phyloP scores from a whole-genome alignment of 108 stramenopile species.

The Fistulifera pelliculosa region DNA sequence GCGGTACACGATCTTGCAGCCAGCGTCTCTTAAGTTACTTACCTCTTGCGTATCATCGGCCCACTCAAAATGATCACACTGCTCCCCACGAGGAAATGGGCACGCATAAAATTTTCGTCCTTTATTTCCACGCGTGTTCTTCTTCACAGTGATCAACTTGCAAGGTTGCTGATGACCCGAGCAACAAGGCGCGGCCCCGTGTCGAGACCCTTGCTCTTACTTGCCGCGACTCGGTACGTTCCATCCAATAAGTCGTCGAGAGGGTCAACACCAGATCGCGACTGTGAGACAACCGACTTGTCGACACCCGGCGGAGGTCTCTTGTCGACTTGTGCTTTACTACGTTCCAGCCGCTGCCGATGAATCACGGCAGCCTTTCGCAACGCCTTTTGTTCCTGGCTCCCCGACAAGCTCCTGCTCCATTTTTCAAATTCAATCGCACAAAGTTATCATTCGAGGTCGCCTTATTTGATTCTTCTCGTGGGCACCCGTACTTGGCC shows the following conservation, averaged over 20 bases:
- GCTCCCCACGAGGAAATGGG: constrained; percentile 73
- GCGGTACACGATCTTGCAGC: constrained; percentile 2
- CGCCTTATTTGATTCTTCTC: background rate
- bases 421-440: constrained; percentile 62
- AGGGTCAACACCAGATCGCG: constrained; percentile 60
- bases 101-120: constrained; percentile 84
- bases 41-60: constrained; percentile 68
- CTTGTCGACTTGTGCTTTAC: no score
- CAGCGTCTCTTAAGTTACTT: constrained; percentile 5
- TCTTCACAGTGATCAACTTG: constrained; percentile 72
- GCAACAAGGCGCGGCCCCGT: constrained; percentile 35
- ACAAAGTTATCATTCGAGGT: constrained; percentile 74
- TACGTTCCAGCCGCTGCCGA: background rate
- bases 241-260: constrained; percentile 84
- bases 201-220: background rate
- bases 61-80: constrained; percentile 88
- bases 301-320: background rate
- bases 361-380: background rate
- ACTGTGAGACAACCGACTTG: constrained; percentile 17
- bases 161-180: constrained; percentile 65
- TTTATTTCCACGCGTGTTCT: constrained; percentile 71
- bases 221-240: constrained; percentile 13
- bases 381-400: constrained; percentile 49
- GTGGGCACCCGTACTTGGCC: background rate
- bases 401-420: constrained; percentile 69